Percentiles rank a stretch among this genome's conserved stretches.
Evolutionary conservation across 371 early-diverging fungal species (phyloP).

Genomic region (Fennellomyces sp.): DNA sequence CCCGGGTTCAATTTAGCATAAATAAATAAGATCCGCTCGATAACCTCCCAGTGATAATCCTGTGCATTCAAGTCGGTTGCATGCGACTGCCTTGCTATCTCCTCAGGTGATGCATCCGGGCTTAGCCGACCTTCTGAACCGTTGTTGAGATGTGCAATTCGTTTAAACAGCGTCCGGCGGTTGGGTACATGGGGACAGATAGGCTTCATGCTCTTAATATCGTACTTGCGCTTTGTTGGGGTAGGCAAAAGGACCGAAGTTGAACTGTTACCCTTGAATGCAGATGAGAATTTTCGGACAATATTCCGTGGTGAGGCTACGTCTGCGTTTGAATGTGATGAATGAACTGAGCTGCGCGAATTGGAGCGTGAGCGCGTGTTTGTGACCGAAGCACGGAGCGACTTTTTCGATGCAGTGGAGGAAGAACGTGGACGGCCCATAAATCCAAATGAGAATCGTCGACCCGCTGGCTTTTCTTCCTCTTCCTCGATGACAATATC

Average conservation of each 20-base stretch:
- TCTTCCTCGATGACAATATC: conserved; percentile 1
- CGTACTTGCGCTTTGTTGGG: conserved; percentile 12
- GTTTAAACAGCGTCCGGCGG: conserved; percentile 66
- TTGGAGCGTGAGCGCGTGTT: conserved; percentile 40
- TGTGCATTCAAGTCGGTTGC: conserved; percentile 31
- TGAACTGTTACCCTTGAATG: conserved; percentile 19
- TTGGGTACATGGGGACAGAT: conserved; percentile 60
- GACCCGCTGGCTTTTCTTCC: background rate
- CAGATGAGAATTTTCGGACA: conserved; percentile 49
- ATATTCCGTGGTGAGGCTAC: conserved; percentile 41
- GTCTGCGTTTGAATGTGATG: conserved; percentile 39
- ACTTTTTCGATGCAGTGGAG: conserved; percentile 46
- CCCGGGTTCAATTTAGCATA: conserved; percentile 87
- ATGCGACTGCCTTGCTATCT: background rate
- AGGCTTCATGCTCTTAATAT: conserved; percentile 30
- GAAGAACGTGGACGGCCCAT: conserved; percentile 46
- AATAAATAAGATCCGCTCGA: conserved; percentile 82
- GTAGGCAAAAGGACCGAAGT: conserved; percentile 11
- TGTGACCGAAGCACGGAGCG: conserved; percentile 16
- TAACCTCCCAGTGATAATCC: conserved; percentile 84
- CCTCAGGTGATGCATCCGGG: conserved; percentile 14
- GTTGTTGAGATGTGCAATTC: conserved; percentile 66
- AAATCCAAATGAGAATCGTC: conserved; percentile 46
- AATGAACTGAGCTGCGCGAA: conserved; percentile 44
- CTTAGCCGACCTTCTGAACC: conserved; percentile 57